Percentiles rank a stretch among this genome's conserved stretches.
Conservation (phyloP, 176 grass and related monocot species). For the Chrysopogon serrulatus region DNA sequence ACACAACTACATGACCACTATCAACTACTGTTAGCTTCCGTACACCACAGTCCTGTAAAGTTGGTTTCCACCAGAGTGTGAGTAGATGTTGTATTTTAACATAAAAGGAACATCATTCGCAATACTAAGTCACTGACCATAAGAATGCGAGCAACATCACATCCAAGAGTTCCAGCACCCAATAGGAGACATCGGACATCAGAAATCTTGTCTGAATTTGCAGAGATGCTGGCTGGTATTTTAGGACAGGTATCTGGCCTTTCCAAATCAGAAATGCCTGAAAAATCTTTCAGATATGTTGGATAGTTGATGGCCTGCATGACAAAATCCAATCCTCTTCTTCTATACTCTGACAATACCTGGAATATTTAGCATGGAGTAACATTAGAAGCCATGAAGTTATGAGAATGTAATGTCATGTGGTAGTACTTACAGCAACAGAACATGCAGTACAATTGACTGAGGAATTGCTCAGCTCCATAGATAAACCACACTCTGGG, state of each 20-base stretch:
- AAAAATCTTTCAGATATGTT: slow-evolving; percentile 72
- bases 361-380: slow-evolving; percentile 30
- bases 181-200: slow-evolving; percentile 69
- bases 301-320: slow-evolving; percentile 61
- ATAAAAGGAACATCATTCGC: neutral
- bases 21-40: slow-evolving; percentile 82
- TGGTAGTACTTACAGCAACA: slow-evolving; percentile 45
- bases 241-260: slow-evolving; percentile 35
- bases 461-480: slow-evolving; percentile 51
- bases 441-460: slow-evolving; percentile 83
- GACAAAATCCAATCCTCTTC: slow-evolving; percentile 66
- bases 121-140: slow-evolving; percentile 71
- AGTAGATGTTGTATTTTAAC: slow-evolving; percentile 18
- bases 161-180: slow-evolving; percentile 96
- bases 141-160: slow-evolving; percentile 95
- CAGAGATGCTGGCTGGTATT: slow-evolving; percentile 30
- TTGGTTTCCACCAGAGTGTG: slow-evolving; percentile 6
- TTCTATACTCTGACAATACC: slow-evolving; percentile 86
- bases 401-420: neutral
- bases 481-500: slow-evolving; percentile 57
- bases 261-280: slow-evolving; percentile 56
- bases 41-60: slow-evolving; percentile 79
- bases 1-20: slow-evolving; percentile 71
- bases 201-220: slow-evolving; percentile 55
- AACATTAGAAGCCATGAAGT: slow-evolving; percentile 28